Evolutionary conservation across 495 filamentous ascomycete genomes (phyloP), one percentile per base, ranked within the genome.

Genomic region (Thermochaetoides thermophila): DNA sequence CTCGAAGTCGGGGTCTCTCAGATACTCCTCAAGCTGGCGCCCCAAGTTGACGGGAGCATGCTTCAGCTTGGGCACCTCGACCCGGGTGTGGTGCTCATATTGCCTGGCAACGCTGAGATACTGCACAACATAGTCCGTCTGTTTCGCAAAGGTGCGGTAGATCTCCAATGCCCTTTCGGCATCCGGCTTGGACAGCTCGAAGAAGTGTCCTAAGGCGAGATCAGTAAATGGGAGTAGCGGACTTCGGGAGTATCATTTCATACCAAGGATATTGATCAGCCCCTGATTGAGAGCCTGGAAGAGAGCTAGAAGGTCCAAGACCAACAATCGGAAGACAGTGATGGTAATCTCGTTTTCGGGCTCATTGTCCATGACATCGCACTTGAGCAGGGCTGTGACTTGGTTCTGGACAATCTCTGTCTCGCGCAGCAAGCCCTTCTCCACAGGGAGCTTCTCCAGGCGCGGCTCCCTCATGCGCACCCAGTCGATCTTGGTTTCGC

Each of bases 231-330:
- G n/a, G n/a, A n/a, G n/a, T n/a, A n/a, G n/a, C n/a, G n/a, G n/a
- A n/a, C n/a, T n/a, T n/a, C n/a, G n/a, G n/a, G n/a, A n/a, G n/a
- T n/a, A n/a, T n/a, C n/a, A n/a, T n/a, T n/a, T n/a, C 69, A 43
- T 68, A 89, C 89, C 84, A 33, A 99, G 68, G 38, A 99, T 82
- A 56, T 92, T 99, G 60, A 99, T 96, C 43, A 91, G 87, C 15
- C 80, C 89, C 59, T 96, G 86, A 44, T 99, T 99, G 65, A 95
- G 77, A 22, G 92, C 82, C 41, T 89, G 82, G 56, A 92, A 99
- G 26, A 99, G 64, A 4, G 77, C 79, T 34, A 99, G 57, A 17
- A 99, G 68, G 53, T 99, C 89, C 45, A 89, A 65, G 7, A 91
- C 89, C 25, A 99, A 59, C 48, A 99, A 64, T 40, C 89, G 69